A percentile compares a stretch with the other conserved stretches of the same genome.
These are phyloP conservation scores for Solanum hybrid DNA, from an alignment of 305 asterid genomes.

Conservation along the genomic window DNA sequence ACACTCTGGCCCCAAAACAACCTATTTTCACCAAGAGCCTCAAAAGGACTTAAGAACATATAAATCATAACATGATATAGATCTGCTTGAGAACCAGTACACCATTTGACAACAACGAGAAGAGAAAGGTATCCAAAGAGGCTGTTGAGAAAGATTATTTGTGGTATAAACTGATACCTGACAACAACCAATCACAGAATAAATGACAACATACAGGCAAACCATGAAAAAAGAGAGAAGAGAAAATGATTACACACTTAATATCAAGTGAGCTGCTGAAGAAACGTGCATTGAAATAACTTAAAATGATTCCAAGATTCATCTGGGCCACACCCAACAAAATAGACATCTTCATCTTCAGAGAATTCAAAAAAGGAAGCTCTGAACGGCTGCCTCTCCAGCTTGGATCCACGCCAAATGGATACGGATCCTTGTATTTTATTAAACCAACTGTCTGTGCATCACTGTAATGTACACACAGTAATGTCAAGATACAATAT, in stretches of 20 bases:
- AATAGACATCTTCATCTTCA: constrained; percentile 95
- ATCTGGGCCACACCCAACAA: constrained; percentile 86
- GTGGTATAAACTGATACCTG: constrained; percentile 97
- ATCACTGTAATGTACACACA: constrained; percentile 48
- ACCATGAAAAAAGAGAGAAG: not conserved
- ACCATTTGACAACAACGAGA: constrained; percentile 82
- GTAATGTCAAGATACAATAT: not conserved
- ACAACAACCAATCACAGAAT: constrained; percentile 14
- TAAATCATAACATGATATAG: constrained; percentile 98
- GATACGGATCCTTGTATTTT: constrained; percentile 70
- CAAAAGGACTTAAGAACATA: constrained; percentile 96
- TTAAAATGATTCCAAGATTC: constrained; percentile 80
- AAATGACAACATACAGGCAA: constrained; percentile 15
- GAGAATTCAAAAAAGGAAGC: constrained; percentile 93
- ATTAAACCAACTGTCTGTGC: constrained; percentile 59
- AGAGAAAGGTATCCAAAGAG: constrained; percentile 96
- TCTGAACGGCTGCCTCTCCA: constrained; percentile 99
- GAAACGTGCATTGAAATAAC: constrained; percentile 83
- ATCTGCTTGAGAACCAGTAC: constrained; percentile 93
- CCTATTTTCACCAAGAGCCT: constrained; percentile 79
- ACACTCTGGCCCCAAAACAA: constrained; percentile 85
- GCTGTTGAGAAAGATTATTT: constrained; percentile 84
- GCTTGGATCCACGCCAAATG: constrained; percentile 97
- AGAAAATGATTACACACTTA: constrained; percentile 37
- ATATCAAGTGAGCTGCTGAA: constrained; percentile 67